Percentiles rank a stretch among this genome's conserved stretches.
Conservation (phyloP, 306 rosid species). For the Prunus padus region DNA sequence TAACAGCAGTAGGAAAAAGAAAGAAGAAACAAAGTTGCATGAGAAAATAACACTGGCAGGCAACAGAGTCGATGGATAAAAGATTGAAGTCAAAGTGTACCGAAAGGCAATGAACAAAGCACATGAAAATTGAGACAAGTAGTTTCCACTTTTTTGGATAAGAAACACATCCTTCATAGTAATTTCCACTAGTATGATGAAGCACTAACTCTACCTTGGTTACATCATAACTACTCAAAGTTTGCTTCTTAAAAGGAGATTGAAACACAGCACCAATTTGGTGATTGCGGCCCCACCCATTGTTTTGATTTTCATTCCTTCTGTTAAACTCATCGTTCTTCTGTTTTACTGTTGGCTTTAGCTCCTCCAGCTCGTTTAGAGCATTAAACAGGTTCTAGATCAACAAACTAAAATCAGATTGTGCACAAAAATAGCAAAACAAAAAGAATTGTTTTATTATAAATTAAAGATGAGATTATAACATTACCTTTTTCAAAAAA, state of each 20-base stretch:
- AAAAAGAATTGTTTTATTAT: background rate
- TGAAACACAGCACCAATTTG: slow-evolving; percentile 44
- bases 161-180: background rate
- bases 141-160: background rate
- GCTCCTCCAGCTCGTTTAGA: slow-evolving; percentile 72
- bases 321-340: slow-evolving; percentile 65
- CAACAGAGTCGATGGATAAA: background rate
- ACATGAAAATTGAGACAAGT: slow-evolving; percentile 1
- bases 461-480: slow-evolving; percentile 5
- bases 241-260: slow-evolving; percentile 49
- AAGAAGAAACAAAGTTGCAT: slow-evolving; percentile 14
- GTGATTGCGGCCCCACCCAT: slow-evolving; percentile 41
- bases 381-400: slow-evolving; percentile 63
- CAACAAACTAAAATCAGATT: slow-evolving; percentile 27
- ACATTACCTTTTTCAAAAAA: slow-evolving; percentile 63
- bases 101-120: background rate
- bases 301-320: slow-evolving; percentile 40
- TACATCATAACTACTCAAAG: slow-evolving; percentile 29
- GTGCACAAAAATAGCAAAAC: slow-evolving; percentile 5
- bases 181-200: background rate
- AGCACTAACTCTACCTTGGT: slow-evolving; percentile 47
- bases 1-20: slow-evolving; percentile 6
- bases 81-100: background rate
- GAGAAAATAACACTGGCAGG: background rate
- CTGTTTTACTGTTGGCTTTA: slow-evolving; percentile 80